Conservation (phyloP, 192 early-diverging fungal genomes). For the Spizellomyces punctatus region DNA sequence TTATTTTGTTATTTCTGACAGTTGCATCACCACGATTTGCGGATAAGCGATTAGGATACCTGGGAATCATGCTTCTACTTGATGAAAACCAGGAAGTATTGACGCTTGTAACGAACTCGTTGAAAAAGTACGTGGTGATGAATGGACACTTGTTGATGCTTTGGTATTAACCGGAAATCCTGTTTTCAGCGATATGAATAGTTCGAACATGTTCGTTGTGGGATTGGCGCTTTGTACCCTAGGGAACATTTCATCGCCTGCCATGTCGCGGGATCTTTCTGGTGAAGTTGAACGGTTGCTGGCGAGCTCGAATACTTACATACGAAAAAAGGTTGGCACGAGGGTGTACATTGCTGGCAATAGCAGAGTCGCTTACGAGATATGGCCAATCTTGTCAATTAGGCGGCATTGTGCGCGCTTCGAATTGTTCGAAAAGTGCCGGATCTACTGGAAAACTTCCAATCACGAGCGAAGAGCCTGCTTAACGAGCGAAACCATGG, state of each 20-base stretch:
- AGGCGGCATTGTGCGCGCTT: slow-evolving; percentile 92
- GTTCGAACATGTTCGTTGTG: slow-evolving; percentile 93
- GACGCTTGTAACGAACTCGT: slow-evolving; percentile 96
- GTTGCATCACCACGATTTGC: slow-evolving; percentile 91
- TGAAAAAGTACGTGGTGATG: slow-evolving; percentile 81
- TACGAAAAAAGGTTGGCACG: slow-evolving; percentile 86
- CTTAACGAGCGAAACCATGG: slow-evolving; percentile 94
- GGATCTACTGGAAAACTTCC: slow-evolving; percentile 87
- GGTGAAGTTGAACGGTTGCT: slow-evolving; percentile 92
- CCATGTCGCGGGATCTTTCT: slow-evolving; percentile 93
- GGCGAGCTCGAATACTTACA: slow-evolving; percentile 87
- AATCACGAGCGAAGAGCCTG: slow-evolving; percentile 69
- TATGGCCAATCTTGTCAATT: not conserved
- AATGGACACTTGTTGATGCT: too few relatives aligned
- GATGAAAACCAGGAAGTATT: slow-evolving; percentile 98
- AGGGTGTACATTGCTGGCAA: not conserved
- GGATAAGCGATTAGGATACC: slow-evolving; percentile 97
- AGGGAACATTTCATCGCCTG: slow-evolving; percentile 94
- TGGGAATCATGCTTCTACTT: slow-evolving; percentile 95
- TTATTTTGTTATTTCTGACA: slow-evolving; percentile 19
- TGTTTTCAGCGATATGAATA: slow-evolving; percentile 85
- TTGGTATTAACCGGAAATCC: not conserved
- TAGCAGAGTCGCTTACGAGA: not conserved
- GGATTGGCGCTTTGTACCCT: slow-evolving; percentile 95
- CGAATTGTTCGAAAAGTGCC: slow-evolving; percentile 91